Evolutionary conservation across 1,284 basidiomycete genomes (phyloP), one percentile per base, ranked within the genome.

Genomic region (Gymnopus androsaceus): DNA sequence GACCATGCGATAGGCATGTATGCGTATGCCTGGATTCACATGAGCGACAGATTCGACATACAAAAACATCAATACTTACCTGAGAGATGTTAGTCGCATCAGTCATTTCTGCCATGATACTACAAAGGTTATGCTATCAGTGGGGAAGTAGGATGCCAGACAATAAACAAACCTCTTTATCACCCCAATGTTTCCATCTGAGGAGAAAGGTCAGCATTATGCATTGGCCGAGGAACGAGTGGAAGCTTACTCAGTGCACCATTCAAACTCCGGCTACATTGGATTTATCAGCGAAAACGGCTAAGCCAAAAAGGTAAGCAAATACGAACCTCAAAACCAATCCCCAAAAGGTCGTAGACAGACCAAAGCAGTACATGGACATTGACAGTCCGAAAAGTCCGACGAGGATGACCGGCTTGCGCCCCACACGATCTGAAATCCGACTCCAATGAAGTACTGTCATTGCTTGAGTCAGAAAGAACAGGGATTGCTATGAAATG

Each of bases 391-490:
- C 90, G 19, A 80, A 70, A 2, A 90, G 68, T 3, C 90, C 89
- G 3, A 72, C 72, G 52, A 91, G 73, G 57, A 92, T 78, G 37
- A 92, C 81, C 4, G 88, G 89, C 58, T 84, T 85, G 28, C 89
- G 82, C 27, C 89, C 89, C 34, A 90, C 70, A 40, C 78, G 74
- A 64, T 92, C 90, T 5, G 88, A 90, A 11, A 84, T 61, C 19
- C 85, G 81, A 65, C 85, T 85, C 88, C 88, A 92, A 57, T 88
- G n/a, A n/a, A 90, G 72, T 15, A 87, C 81, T 15, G 86, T 87
- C 54, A 82, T 63, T 0, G 88, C 86, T 69, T 90, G 84, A 4
- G 84, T 82, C 41, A 85, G 71, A 63, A 84, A 89, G 73, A 90
- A 90, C 21, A 88, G 69, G 8, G 87, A 89, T 79, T 89, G 83